Evolutionary conservation across 805 yeast genomes (phyloP).

Genomic region (Spathaspora arborariae): DNA sequence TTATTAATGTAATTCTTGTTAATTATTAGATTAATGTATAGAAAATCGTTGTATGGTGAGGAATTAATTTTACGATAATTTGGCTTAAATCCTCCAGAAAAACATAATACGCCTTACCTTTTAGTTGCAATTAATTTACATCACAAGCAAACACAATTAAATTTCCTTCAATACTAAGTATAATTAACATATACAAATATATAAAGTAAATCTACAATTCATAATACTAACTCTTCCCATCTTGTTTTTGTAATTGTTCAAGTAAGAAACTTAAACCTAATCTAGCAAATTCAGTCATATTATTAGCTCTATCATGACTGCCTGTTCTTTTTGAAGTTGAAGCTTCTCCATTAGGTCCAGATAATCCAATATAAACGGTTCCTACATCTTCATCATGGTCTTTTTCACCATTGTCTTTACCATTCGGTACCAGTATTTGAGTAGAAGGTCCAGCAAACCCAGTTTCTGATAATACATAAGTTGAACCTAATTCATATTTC

Average conservation of each 20-base stretch:
- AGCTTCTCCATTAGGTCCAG: constrained; percentile 58
- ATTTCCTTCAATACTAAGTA: no score
- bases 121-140: no score
- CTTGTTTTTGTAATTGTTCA: constrained; percentile 31
- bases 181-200: background rate
- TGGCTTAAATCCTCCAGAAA: background rate
- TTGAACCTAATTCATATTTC: constrained; percentile 75
- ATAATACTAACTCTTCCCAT: background rate
- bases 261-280: constrained; percentile 60
- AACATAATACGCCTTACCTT: no score
- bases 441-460: constrained; percentile 82
- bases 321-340: constrained; percentile 47
- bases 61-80: background rate
- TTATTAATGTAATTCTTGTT: background rate
- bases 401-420: constrained; percentile 11
- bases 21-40: background rate
- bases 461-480: constrained; percentile 78
- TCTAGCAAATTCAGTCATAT: constrained; percentile 75
- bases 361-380: constrained; percentile 65
- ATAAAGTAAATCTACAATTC: background rate
- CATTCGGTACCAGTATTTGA: constrained; percentile 35
- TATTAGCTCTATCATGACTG: constrained; percentile 49
- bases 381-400: constrained; percentile 42
- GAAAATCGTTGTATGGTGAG: background rate
- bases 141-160: no score